Evolutionary conservation across 2,329 filamentous ascomycete genomes (phyloP).

Genomic region (Chaetomiaceae sp.): DNA sequence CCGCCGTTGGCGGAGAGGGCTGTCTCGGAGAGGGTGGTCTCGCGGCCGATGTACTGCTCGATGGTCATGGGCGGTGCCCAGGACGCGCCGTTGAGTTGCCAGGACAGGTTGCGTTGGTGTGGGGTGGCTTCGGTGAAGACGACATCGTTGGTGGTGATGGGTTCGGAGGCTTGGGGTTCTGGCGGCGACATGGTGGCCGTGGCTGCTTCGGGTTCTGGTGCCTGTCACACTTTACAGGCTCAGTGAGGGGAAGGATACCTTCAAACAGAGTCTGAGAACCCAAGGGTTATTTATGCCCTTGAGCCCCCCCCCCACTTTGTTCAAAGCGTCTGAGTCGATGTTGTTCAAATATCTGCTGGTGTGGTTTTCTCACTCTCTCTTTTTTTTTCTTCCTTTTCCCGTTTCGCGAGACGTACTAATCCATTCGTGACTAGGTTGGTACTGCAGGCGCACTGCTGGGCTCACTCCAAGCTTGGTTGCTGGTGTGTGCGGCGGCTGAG

Average conservation of each 20-base stretch:
- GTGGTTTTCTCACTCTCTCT: not conserved
- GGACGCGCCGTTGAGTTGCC: slow-evolving; percentile 32
- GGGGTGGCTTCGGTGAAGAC: slow-evolving; percentile 31
- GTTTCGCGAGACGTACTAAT: not conserved
- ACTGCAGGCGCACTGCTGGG: slow-evolving; percentile 8
- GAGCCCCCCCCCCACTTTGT: not conserved
- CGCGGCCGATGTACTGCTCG: slow-evolving; percentile 30
- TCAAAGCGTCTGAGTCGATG: not conserved
- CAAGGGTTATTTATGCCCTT: not conserved
- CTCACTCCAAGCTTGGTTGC: not conserved
- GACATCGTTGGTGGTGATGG: slow-evolving; percentile 22
- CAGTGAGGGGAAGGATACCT: no score
- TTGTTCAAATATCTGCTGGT: not conserved
- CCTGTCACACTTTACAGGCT: no score
- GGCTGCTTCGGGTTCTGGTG: not conserved
- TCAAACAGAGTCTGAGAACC: not conserved
- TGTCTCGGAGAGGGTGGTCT: slow-evolving; percentile 28
- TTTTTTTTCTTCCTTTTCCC: no score
- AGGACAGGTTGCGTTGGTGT: slow-evolving; percentile 29
- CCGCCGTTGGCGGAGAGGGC: slow-evolving; percentile 26
- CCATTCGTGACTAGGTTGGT: not conserved
- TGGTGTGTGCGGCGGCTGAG: not conserved
- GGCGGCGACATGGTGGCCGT: not conserved
- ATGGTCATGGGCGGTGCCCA: slow-evolving; percentile 32
- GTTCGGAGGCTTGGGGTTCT: not conserved